Evolutionary conservation across 2,329 filamentous ascomycete genomes (phyloP), one percentile per base, ranked within the genome.

Genomic region (Claviceps digitariae): DNA sequence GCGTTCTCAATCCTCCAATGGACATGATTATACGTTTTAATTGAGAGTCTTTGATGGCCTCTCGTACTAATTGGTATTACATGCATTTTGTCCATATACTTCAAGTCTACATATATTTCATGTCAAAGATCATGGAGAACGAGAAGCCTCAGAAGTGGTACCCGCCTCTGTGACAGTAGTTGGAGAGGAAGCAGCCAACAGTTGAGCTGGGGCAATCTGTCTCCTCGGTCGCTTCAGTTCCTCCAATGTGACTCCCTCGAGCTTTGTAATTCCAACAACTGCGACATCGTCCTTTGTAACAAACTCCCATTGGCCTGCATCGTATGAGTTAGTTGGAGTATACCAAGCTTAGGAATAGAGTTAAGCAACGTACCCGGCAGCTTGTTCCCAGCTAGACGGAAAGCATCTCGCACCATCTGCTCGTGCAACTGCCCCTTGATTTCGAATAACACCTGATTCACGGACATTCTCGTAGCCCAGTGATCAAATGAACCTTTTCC

Each of bases 401-500:
- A 95, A 34, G 93, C 93, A 74, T 98, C 93, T 60, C 84, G 82
- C 23, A 87, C 90, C 59, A 98, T 83, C 73, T 95, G 87, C 74
- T 98, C 93, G 78, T 98, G 93, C 58, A 97, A 66, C 61, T 90
- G 81, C 47, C 93, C 93, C 69, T 89, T 90, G 60, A 98, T 72
- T 71, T 98, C 93, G 61, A 98, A 94, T 21, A 96, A 75, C 49
- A 98, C 82, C 68, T 93, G 87, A 71, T 87, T 95, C 51, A 97
- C 88, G 9, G 89, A 83, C 60, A 97, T 83, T 69, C 91, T 83
- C 23, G 86, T 82, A 4, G 91, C 90, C 93, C 93, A 98, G 66
- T 95, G 88, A 67, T 98, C 93, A 66, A 98, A 97, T 57, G 84
- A 87, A 61, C 93, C 93, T 69, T 98, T 98, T 72, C 93, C 93